Evolutionary conservation across 257 asterid species (phyloP).

Genomic region (Solanum corneliomulleri): DNA sequence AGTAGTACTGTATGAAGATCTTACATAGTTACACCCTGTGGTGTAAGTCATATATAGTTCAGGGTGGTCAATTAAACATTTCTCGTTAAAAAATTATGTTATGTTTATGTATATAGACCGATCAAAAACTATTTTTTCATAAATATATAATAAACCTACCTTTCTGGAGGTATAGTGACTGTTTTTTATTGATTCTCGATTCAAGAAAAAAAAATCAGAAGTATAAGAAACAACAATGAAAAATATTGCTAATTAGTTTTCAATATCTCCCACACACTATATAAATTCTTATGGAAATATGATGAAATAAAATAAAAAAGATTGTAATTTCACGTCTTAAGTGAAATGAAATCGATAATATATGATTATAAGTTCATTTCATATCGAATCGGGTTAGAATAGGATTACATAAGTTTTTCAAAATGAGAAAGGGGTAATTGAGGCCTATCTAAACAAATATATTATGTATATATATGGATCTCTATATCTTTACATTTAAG

Average conservation of each 20-base stretch:
- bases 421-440: no score
- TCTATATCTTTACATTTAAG: not conserved
- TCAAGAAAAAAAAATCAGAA: not conserved
- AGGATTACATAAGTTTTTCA: not conserved
- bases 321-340: not conserved
- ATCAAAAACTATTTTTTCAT: no score
- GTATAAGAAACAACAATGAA: not conserved
- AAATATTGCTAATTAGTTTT: not conserved
- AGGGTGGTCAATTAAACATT: no score
- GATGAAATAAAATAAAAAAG: not conserved
- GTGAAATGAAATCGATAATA: not conserved
- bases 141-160: no score
- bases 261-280: not conserved
- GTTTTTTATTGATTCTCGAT: not conserved
- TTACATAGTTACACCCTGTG: no score
- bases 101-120: no score
- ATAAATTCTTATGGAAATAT: not conserved
- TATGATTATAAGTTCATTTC: not conserved
- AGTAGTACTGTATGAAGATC: not conserved
- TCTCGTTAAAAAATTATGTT: no score
- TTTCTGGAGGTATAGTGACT: no score
- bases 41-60: no score
- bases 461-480: not conserved
- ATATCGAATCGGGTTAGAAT: fast-evolving
- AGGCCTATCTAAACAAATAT: no score